Base-by-base conservation (phyloP, 768 basidiomycete species). In the Glaciozyma antarctica region DNA sequence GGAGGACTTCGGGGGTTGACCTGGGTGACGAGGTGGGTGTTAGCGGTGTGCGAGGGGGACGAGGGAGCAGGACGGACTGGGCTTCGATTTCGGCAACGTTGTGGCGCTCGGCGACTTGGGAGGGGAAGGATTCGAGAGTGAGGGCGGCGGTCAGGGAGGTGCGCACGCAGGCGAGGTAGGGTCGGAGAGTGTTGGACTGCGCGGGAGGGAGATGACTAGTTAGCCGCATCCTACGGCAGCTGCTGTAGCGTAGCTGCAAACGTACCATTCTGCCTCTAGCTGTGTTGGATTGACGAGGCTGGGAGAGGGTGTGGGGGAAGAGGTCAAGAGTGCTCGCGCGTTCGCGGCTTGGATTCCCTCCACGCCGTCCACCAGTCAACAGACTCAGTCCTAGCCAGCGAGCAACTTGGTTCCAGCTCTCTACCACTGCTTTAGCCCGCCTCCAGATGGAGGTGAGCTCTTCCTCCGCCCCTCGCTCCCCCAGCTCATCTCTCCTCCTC, bases 131-230 rank as follows among this genome's bases (percentile, higher is more conserved):
- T 80, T 99, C 91, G 67, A 99, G 81, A 1, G 93, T 97, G 71
- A 99, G 81, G 4, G 95, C 93, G 38, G 95, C 94, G n/a, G 94
- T 98, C 58, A 99, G 81, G 28, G 95, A 95, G 9, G 90, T 90
- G 70, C 95, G 82, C 62, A 99, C 95, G 24, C 92, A 92, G 28
- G 90, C 88, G 61, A 99, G 86, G 78, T 99, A 98, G 5, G 94
- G 93, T 75, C 94, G 83, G 54, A 98, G 81, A 9, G 89, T 88
- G 81, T 97, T 95, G 2, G 94, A 94, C 94, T 98, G 72, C 21
- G 22, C 22, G 45, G 17, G 15, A n/a, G 22, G 3, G 24, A 5
- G n/a, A 52, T 62, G 32, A 60, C 19, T 19, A 21, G 58, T 19
- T 6, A 26, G 47, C 47, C 13, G 47, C 13, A 49, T 34, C 53